Evolutionary conservation across 441 rosid species (phyloP).

Genomic region (Corymbia calophylla): DNA sequence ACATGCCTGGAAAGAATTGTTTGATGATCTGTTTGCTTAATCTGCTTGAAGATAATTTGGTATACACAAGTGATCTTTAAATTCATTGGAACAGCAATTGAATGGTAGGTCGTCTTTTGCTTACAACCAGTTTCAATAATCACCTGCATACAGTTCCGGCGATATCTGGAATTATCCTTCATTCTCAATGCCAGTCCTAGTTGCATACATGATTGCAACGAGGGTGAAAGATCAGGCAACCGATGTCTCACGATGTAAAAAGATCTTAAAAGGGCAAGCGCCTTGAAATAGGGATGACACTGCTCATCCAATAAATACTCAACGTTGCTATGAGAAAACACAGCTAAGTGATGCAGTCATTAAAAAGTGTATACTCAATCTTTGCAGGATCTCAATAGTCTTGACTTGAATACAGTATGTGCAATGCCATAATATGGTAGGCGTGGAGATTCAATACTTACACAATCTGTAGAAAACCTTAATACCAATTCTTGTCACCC

Average conservation of each 20-base stretch:
- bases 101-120: neutral
- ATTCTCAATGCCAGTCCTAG: neutral
- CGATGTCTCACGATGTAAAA: neutral
- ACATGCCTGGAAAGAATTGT: neutral
- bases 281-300: neutral
- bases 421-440: neutral
- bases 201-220: neutral
- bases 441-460: neutral
- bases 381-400: neutral
- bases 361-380: neutral
- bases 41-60: neutral
- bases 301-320: neutral
- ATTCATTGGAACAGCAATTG: neutral
- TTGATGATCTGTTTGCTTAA: neutral
- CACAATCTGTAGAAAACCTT: neutral
- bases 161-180: neutral
- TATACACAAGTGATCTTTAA: neutral
- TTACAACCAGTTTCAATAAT: neutral
- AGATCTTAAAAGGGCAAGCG: neutral
- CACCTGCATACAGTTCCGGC: neutral
- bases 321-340: neutral
- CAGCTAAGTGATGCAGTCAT: neutral
- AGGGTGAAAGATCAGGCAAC: neutral
- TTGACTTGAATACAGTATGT: neutral
- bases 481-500: neutral